These are phyloP conservation scores for Termitomyces sp. DNA, from an alignment of 768 basidiomycete genomes.

Conservation along the genomic window DNA sequence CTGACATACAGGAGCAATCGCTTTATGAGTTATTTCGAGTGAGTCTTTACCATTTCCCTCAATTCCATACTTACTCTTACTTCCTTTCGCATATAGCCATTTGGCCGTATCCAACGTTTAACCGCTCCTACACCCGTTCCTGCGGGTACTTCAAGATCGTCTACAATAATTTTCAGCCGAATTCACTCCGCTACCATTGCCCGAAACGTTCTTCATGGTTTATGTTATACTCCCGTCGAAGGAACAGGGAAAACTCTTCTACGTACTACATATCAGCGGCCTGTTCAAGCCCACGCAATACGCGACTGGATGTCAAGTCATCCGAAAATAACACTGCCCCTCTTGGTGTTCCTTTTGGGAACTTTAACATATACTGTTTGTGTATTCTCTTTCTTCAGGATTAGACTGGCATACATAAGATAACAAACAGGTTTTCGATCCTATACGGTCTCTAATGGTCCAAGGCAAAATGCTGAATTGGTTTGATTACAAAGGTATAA, in stretches of 20 bases:
- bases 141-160: conserved; percentile 60
- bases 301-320: conserved; percentile 83
- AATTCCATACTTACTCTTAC: neutral
- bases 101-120: conserved; percentile 73
- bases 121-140: conserved; percentile 52
- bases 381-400: neutral
- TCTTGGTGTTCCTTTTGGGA: conserved; percentile 84
- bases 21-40: conserved; percentile 78
- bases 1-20: conserved; percentile 75
- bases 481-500: conserved; percentile 73
- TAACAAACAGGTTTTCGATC: conserved; percentile 80
- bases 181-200: conserved; percentile 73
- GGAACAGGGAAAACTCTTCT: conserved; percentile 39
- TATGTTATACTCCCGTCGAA: conserved; percentile 5
- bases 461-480: conserved; percentile 77
- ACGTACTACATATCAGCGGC: conserved; percentile 53
- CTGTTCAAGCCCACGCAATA: conserved; percentile 59
- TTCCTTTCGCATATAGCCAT: conserved; percentile 45
- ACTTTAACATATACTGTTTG: conserved; percentile 82
- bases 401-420: neutral
- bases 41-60: conserved; percentile 18
- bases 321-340: conserved; percentile 76
- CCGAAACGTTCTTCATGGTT: conserved; percentile 74
- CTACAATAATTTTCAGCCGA: conserved; percentile 56
- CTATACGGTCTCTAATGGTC: conserved; percentile 79